phyloP scores from a whole-genome alignment of 768 basidiomycete genomes.

The Mycena filopes region DNA sequence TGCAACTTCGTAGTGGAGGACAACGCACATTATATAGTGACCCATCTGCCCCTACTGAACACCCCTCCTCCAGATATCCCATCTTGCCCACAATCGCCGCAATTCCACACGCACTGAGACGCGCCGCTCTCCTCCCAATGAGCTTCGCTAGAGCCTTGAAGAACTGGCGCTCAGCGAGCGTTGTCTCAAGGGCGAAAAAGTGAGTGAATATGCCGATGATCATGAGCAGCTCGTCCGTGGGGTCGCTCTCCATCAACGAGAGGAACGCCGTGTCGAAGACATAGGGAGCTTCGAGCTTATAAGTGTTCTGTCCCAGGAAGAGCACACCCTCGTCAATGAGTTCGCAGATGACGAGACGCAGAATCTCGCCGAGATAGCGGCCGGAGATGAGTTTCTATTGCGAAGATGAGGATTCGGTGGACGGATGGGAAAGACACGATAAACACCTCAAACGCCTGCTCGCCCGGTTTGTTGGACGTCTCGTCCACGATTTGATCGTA shows the following conservation, averaged over 20 bases:
- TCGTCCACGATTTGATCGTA: conserved; percentile 95
- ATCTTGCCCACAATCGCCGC: conserved; percentile 96
- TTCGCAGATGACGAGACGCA: conserved; percentile 94
- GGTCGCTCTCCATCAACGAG: conserved; percentile 96
- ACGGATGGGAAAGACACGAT: neutral
- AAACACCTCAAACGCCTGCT: conserved; percentile 90
- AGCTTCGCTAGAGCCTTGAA: conserved; percentile 93
- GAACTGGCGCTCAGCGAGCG: conserved; percentile 95
- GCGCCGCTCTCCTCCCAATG: conserved; percentile 89
- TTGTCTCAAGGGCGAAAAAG: conserved; percentile 97
- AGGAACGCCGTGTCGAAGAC: conserved; percentile 97
- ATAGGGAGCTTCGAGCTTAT: conserved; percentile 95
- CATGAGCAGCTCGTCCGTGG: conserved; percentile 96
- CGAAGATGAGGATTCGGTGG: neutral
- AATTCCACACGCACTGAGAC: conserved; percentile 94
- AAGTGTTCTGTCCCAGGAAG: conserved; percentile 98
- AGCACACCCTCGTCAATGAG: conserved; percentile 96
- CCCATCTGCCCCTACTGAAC: conserved; percentile 91
- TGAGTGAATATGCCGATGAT: conserved; percentile 97
- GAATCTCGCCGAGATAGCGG: conserved; percentile 94
- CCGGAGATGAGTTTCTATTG: conserved; percentile 93
- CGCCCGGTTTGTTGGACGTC: conserved; percentile 94
- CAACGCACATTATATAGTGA: conserved; percentile 89
- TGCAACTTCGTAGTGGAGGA: neutral
- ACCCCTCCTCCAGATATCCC: conserved; percentile 92